Evolutionary conservation across 2,329 filamentous ascomycete species (phyloP), one percentile per base, ranked within the genome.

Genomic region (Verticillium nubilum): DNA sequence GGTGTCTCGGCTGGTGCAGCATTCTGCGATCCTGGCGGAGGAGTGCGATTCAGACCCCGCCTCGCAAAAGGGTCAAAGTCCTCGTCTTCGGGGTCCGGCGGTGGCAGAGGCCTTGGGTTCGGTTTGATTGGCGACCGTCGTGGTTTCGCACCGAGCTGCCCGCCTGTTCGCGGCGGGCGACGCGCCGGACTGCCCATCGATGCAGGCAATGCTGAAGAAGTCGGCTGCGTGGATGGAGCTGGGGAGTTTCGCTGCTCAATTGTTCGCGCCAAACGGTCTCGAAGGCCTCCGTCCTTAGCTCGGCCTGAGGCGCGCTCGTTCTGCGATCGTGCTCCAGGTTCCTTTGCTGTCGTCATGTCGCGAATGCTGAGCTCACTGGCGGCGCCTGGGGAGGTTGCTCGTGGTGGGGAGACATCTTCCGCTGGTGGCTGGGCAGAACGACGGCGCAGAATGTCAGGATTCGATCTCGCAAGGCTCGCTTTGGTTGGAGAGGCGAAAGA

Each of bases 401-500:
- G 42, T 7, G 42, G 19, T 12, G 19, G 42, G n/a, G 42, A 50
- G 33, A 35, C 33, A 47, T 56, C 35, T 10, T 28, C 33, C 3
- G 9, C 23, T 5, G 54, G 19, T 4, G 25, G 60, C 61, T 5
- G 60, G 53, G 73, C 68, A 59, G 74, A 74, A 66, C 74, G 66
- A 67, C 74, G 70, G 63, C 79, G 76, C 74, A 87, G 72, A 6
- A 87, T 76, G 12, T 85, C 80, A 0, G 86, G 84, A 62, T 88
- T 83, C 54, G 83, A 80, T 63, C 83, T 81, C 60, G 85, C 78
- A 15, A 89, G 72, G 66, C 85, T 90, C 13, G 86, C 80, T 68
- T 80, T 85, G 0, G 86, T 89, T 0, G 88, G 86, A n/a, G 86
- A 88, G 58, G 83, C 83, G 67, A 86, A 89, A 1, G 86, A 88